Evolutionary conservation across 352 stramenopile genomes (phyloP).

Genomic region (Phytopythium chamaehyphon): DNA sequence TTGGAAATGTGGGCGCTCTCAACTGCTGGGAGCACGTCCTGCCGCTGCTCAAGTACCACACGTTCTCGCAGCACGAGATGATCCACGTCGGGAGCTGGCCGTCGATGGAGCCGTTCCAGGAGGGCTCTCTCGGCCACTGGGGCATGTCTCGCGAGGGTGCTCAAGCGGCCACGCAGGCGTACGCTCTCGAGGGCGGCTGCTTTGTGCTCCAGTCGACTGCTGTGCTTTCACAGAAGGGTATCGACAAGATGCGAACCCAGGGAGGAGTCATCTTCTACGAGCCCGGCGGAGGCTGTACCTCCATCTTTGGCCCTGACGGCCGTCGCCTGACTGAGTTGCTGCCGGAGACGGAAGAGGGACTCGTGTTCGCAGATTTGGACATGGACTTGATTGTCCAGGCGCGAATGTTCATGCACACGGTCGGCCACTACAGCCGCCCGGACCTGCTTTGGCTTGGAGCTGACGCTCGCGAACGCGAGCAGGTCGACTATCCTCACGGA

Average conservation of each 20-base stretch:
- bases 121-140: constrained; percentile 14
- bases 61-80: constrained; percentile 15
- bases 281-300: constrained; percentile 13
- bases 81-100: constrained; percentile 19
- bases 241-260: constrained; percentile 11
- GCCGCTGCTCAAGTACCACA: constrained; percentile 24
- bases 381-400: constrained; percentile 5
- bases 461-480: constrained; percentile 10
- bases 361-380: constrained; percentile 21
- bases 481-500: constrained; percentile 2
- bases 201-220: constrained; percentile 14
- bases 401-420: constrained; percentile 12
- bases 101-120: constrained; percentile 14
- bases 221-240: constrained; percentile 10
- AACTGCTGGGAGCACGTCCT: constrained; percentile 19
- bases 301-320: constrained; percentile 18
- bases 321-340: constrained; percentile 6
- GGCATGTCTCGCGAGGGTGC: constrained; percentile 15
- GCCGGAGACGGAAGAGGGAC: constrained; percentile 10
- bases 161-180: constrained; percentile 7
- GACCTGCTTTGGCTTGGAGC: constrained; percentile 17
- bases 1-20: constrained; percentile 16
- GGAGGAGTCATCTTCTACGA: constrained; percentile 4
- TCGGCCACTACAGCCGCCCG: constrained; percentile 18
- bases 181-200: constrained; percentile 16